phyloP scores from a whole-genome alignment of 2,329 filamentous ascomycete species.

The Aspergillus flavus region DNA sequence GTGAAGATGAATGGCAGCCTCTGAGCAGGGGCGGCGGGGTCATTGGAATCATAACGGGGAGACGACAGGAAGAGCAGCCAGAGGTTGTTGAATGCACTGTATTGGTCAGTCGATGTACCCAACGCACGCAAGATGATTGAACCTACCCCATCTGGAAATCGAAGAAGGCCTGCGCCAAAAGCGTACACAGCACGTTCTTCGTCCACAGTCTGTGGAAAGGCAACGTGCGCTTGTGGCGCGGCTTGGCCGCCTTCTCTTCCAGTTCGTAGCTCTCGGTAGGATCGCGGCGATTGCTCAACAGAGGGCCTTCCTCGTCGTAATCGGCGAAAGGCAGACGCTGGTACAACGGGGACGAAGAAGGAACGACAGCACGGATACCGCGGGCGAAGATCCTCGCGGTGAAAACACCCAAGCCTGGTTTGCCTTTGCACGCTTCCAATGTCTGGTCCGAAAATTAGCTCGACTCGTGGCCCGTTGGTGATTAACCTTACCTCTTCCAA shows the following conservation, averaged over 20 bases:
- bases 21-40: slow-evolving; percentile 46
- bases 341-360: slow-evolving; percentile 36
- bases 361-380: slow-evolving; percentile 26
- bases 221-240: slow-evolving; percentile 44
- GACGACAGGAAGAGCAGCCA: slow-evolving; percentile 80
- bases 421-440: slow-evolving; percentile 49
- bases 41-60: slow-evolving; percentile 55
- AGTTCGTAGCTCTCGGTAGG: slow-evolving; percentile 39
- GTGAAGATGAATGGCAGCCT: slow-evolving; percentile 61
- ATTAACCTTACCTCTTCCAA: slow-evolving; percentile 59
- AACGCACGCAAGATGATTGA: neutral
- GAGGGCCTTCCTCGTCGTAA: slow-evolving; percentile 38
- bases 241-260: slow-evolving; percentile 37
- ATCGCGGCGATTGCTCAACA: slow-evolving; percentile 36
- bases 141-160: slow-evolving; percentile 66
- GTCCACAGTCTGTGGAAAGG: slow-evolving; percentile 58
- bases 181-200: slow-evolving; percentile 56
- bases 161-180: slow-evolving; percentile 69
- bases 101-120: slow-evolving; percentile 8
- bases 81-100: slow-evolving; percentile 71
- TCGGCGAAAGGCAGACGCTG: slow-evolving; percentile 38
- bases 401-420: slow-evolving; percentile 48
- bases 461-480: neutral
- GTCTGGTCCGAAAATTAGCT: slow-evolving; percentile 42
- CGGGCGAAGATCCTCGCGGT: slow-evolving; percentile 33